phyloP scores from a whole-genome alignment of 2,329 filamentous ascomycete species.

The Drechslerella coelobrocha region DNA sequence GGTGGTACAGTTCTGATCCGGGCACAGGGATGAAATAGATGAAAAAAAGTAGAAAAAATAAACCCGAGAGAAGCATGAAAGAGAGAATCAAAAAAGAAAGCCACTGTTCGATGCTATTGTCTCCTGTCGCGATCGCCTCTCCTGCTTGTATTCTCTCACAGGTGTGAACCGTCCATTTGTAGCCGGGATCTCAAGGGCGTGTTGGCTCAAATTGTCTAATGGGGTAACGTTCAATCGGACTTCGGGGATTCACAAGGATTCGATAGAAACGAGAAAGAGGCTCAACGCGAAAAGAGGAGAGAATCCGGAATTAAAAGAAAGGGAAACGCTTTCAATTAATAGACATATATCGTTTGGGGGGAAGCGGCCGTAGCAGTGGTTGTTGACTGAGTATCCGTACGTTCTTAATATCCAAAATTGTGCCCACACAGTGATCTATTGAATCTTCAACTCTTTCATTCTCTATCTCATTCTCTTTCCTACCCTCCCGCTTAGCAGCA shows the following conservation, averaged over 20 bases:
- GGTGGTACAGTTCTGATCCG: slow-evolving; percentile 45
- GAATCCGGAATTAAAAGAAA: slow-evolving; percentile 25
- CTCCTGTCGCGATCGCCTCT: slow-evolving; percentile 18
- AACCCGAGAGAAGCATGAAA: neutral
- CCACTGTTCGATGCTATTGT: slow-evolving; percentile 21
- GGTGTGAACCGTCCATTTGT: slow-evolving; percentile 7
- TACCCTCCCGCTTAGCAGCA: slow-evolving; percentile 76
- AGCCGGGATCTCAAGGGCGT: slow-evolving; percentile 21
- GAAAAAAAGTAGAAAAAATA: neutral
- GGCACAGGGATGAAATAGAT: neutral
- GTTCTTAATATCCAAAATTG: slow-evolving; percentile 49
- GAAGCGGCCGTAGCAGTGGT: slow-evolving; percentile 33
- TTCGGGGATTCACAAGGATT: slow-evolving; percentile 37
- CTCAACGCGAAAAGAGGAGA: slow-evolving; percentile 6
- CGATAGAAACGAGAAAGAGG: slow-evolving; percentile 8
- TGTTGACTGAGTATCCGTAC: slow-evolving; percentile 41
- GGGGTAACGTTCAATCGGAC: slow-evolving; percentile 25
- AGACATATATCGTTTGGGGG: slow-evolving; percentile 38
- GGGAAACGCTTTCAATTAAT: slow-evolving; percentile 49
- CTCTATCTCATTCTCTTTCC: slow-evolving; percentile 3
- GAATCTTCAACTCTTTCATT: slow-evolving; percentile 28
- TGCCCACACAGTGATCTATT: slow-evolving; percentile 42
- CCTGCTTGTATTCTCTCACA: neutral
- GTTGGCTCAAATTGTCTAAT: slow-evolving; percentile 30
- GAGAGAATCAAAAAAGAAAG: slow-evolving; percentile 1